Base-by-base conservation (phyloP, 2,329 filamentous ascomycete genomes). In the Celoporthe dispersa region DNA sequence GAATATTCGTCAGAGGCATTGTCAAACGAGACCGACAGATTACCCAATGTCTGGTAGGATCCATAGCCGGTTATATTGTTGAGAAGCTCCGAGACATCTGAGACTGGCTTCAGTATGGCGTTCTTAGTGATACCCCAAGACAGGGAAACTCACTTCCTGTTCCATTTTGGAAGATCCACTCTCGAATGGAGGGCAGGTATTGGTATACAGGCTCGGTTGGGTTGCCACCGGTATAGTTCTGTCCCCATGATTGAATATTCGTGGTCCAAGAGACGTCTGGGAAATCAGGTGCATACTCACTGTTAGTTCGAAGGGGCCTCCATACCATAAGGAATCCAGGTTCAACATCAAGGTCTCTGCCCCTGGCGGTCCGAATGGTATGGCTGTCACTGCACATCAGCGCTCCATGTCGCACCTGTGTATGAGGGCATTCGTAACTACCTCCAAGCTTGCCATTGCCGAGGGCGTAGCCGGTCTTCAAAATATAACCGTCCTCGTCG, bases 301-400 rank as follows among this genome's bases (percentile, higher is more conserved):
- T 22, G 66, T 53, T 22, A 53, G 76, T 68, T 84, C 79, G 68
- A 86, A 87, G 0, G 84, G 84, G 0, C 85, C 85, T 2, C 83
- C 84, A 2, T 81, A 82, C 85, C 84, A 87, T 1, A 87, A 73
- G 1, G 79, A 83, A 69, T 87, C 85, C 25, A 84, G 73, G 64
- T 87, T 87, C 51, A 86, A 68, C 28, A 78, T 80, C 6, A 86
- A 66, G 33, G 79, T 81, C 64, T 86, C 84, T 1, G 76, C 72
- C 2, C 81, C 81, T 0, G 84, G 79, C 22, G 76, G 71, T 0
- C 84, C 84, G 68, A 83, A 83, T 0, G 82, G 79, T 39, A 86
- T 80, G 3, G 80, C 83, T 79, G 60, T 80, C 2, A 79, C 82
- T 79, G 55, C 37, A 63, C 19, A 35, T 68, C 44, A 66, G 39